A percentile compares a stretch with the other conserved stretches of the same genome.
Conservation (phyloP, 73 alveolate genomes). For the Urostyla sp. region DNA sequence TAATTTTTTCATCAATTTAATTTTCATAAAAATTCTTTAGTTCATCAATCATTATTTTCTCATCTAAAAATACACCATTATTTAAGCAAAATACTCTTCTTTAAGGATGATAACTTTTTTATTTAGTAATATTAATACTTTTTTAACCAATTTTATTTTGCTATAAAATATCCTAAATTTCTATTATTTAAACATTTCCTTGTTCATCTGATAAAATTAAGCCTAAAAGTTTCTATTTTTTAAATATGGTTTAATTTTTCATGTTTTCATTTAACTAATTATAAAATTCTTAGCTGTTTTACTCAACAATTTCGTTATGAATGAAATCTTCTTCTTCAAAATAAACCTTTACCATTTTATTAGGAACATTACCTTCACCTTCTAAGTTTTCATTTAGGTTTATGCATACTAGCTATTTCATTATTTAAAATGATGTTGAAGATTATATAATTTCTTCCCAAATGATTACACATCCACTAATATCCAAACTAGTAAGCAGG, state of each 20-base stretch:
- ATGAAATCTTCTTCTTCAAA: no score
- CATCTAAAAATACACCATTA: slow-evolving; percentile 2
- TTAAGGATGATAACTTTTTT: slow-evolving; percentile 16
- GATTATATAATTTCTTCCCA: slow-evolving; percentile 20
- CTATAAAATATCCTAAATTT: not conserved
- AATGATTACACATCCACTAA: slow-evolving; percentile 17
- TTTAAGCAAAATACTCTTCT: not conserved
- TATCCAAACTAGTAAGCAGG: slow-evolving; percentile 37
- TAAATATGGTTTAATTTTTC: no score
- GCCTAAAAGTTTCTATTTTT: not conserved
- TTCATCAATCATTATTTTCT: slow-evolving; percentile 1
- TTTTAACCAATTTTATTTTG: not conserved
- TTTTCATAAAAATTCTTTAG: slow-evolving; percentile 2
- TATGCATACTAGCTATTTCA: no score
- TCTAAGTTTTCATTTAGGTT: no score
- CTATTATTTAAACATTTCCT: slow-evolving; percentile 29
- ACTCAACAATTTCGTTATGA: no score
- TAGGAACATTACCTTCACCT: no score
- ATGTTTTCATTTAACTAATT: no score
- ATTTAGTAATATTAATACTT: slow-evolving; percentile 12
- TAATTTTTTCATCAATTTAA: not conserved
- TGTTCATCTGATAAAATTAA: slow-evolving; percentile 7
- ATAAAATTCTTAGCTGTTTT: no score
- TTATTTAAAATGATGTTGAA: slow-evolving; percentile 6
- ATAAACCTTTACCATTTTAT: no score